Base-by-base conservation (phyloP, 106 monocot genomes). In the Dendrobium catenatum region DNA sequence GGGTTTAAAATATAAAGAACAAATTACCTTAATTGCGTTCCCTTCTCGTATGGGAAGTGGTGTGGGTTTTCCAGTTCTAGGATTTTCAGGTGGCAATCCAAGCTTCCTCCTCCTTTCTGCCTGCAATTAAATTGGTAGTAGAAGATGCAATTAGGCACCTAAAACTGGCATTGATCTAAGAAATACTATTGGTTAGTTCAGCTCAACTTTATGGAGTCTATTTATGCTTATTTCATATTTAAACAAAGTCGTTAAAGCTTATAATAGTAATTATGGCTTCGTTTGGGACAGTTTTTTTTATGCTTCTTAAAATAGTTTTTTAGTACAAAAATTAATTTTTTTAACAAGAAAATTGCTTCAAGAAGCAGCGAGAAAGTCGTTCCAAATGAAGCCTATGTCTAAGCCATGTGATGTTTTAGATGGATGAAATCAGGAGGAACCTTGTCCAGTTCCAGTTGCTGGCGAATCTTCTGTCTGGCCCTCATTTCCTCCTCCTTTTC, bases 401-500 rank as follows among this genome's bases (percentile, higher is more conserved):
- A 61, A n/a, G 61, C n/a, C 61, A 61, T 61, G 0, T 5, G 8
- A 61, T n/a, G 61, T 11, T 24, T 24, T 61, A 4, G 8, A 61
- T n/a, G 20, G 8, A 61, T 22, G 20, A 61, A 61, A 6, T 61
- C n/a, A 61, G 61, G 2, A 70, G 37, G 17, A 78, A 93, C 95
- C 93, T 93, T 96, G 83, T 96, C 95, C 29, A 93, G 85, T 48
- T 86, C 89, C 68, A 96, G 33, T 70, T 77, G 70, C 55, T 85
- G 86, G 31, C 84, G 91, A 43, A 96, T 89, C 84, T 80, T 96
- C 82, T 93, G 91, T 74, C 95, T 88, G 31, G 91, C 93, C 84
- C 85, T 83, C 89, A 87, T 93, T 80, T 89, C 91, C 80, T 96
- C 91, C 37, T 91, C 95, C 80, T 93, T 86, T 73, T 89, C 93